Base-by-base conservation (phyloP, 2,329 filamentous ascomycete genomes). In the Coniosporium tulheliwenetii region DNA sequence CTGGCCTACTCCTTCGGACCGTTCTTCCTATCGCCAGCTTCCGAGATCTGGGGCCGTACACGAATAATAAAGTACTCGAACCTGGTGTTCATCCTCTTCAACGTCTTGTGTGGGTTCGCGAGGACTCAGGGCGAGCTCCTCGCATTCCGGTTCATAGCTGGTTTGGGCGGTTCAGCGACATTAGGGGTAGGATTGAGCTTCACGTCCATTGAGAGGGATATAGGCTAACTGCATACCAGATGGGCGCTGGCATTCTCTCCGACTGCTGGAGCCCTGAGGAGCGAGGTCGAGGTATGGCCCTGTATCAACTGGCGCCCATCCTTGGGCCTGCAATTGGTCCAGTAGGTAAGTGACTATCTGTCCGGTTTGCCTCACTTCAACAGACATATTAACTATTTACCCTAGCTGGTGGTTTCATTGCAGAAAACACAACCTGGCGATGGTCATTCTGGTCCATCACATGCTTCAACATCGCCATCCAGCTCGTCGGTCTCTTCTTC, bases 51-150 rank as follows among this genome's bases (percentile, higher is more conserved):
- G 39, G 70, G 69, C 0, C 52, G 70, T 0, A 50, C 59, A 38
- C 45, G 46, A 0, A 50, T 71, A 8, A 51, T 68, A 5, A 66
- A 69, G 34, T 40, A 49, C 0, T 62, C 63, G 1, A 73, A 68
- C 43, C 31, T 69, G 1, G 62, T 66, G 59, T 73, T 73, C 49
- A 50, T 74, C 2, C 43, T 63, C 33, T 70, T 69, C 62, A 69
- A 69, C 45, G 45, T 70, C 7, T 54, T 58, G 2, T 69, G 66
- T 42, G 60, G 65, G 2, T 63, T 65, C 39, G 53, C 66, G 4
- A 53, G 46, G 1, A 54, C 57, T 2, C 60, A 65, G 40, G 53
- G 56, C 5, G 37, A 61, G 5, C 50, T 73, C 2, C 64, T 71
- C 9, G 61, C 58, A 0, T 58, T 62, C 10, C 57, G 69, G 0